Evolutionary conservation across 345 rosid genomes (phyloP), one percentile per base, ranked within the genome.

Genomic region (Murraya koenigii): DNA sequence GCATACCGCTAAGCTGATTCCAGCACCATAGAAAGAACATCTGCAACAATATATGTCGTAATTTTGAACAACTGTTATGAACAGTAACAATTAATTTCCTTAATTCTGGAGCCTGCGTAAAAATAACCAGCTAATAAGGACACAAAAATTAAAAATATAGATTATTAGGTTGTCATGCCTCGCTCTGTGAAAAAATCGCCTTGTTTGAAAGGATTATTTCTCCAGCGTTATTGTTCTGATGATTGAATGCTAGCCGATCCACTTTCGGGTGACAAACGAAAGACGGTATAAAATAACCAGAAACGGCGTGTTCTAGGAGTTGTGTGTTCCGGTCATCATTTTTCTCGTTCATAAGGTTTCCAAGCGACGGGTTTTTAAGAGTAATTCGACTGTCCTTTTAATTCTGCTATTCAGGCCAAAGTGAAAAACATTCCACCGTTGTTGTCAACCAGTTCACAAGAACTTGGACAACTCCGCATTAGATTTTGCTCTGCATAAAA

Each of bases 381-480:
- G n/a, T 44, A 26, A 35, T 14, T 69, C 0, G 35, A 69, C 36
- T 47, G 59, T 20, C 6, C 28, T 13, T 14, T 0, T n/a, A 14
- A 7, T 67, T 67, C 23, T n/a, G 14, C 78, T 30, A 7, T 52
- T 8, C 17, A 54, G 66, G 1, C 75, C 85, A 28, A 76, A 69
- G 67, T 63, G 67, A 15, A 63, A 63, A 7, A 63, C 38, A 63
- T 63, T 63, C 22, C 38, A 30, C 8, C 67, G 39, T 9, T 63
- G 22, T 2, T 0, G 17, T 63, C 67, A 14, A 63, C 67, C 9
- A 30, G 39, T 30, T 63, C 67, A 6, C 38, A 61, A 10, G 79
- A 69, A 33, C 58, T 65, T 2, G 79, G 82, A 44, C 75, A 75
- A 10, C 20, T 1, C 0, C 35, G 38, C 7, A 75, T 80, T 3